Conservation (phyloP, 371 early-diverging fungal species). For the Sporodiniella umbellata region DNA sequence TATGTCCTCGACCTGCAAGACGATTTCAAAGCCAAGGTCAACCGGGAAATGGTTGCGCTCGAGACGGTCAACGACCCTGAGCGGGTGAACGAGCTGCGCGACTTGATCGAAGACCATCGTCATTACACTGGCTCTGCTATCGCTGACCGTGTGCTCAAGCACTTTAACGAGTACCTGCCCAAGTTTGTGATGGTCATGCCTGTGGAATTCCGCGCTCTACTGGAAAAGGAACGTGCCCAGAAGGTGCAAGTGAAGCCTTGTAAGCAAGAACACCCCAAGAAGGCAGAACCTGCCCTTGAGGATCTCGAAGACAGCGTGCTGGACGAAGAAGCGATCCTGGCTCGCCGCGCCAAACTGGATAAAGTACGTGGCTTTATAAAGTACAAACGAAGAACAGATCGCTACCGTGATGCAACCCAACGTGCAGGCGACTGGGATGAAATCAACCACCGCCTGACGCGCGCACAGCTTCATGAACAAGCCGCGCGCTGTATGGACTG, state of each 20-base stretch:
- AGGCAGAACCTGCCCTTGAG: constrained; percentile 56
- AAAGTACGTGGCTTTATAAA: constrained; percentile 91
- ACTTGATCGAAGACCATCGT: constrained; percentile 77
- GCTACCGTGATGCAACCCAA: constrained; percentile 79
- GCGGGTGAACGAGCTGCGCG: constrained; percentile 74
- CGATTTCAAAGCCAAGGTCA: constrained; percentile 67
- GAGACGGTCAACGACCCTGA: constrained; percentile 75
- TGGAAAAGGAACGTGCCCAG: constrained; percentile 65
- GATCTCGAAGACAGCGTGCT: constrained; percentile 90
- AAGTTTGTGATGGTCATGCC: constrained; percentile 94
- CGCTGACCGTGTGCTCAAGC: constrained; percentile 71
- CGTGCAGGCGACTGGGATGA: constrained; percentile 92
- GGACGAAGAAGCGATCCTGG: constrained; percentile 67
- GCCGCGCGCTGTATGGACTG: constrained; percentile 98
- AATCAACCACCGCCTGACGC: constrained; percentile 81
- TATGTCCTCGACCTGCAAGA: constrained; percentile 72
- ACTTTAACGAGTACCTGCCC: constrained; percentile 69
- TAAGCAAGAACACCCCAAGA: constrained; percentile 28
- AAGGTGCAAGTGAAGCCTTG: constrained; percentile 31
- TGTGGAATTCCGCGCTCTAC: constrained; percentile 81
- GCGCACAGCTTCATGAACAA: constrained; percentile 83
- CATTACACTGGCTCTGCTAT: constrained; percentile 80
- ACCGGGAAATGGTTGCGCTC: constrained; percentile 88
- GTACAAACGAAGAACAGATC: constrained; percentile 85
- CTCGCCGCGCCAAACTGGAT: constrained; percentile 66